Conservation (phyloP, 2,329 filamentous ascomycete genomes). For the Emericellopsis cladophorae region DNA sequence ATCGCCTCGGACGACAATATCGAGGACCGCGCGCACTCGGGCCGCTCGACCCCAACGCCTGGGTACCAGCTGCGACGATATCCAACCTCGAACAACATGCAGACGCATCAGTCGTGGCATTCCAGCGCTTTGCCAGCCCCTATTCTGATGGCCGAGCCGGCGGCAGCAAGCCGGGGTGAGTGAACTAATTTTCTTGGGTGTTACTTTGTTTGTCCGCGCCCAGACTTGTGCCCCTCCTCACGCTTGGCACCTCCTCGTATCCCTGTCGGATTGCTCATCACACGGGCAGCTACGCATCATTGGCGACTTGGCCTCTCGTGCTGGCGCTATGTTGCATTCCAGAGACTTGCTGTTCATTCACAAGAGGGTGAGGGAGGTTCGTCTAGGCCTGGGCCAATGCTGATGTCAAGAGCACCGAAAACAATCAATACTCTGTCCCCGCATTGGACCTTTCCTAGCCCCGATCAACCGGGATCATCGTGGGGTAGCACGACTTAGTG, state of each 20-base stretch:
- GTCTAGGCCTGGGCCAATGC: background rate
- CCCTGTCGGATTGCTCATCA: too few relatives aligned
- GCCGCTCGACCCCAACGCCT: background rate
- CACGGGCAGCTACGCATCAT: too few relatives aligned
- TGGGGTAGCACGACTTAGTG: background rate
- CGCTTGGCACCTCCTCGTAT: background rate
- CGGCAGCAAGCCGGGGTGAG: background rate
- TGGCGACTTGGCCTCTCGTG: too few relatives aligned
- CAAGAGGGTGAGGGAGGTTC: too few relatives aligned
- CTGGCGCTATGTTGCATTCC: too few relatives aligned
- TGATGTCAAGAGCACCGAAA: background rate
- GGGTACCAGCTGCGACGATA: background rate
- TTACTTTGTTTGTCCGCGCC: background rate
- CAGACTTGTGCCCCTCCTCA: background rate
- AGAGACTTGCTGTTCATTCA: too few relatives aligned
- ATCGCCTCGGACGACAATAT: slow-evolving; percentile 5
- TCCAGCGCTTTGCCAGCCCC: background rate
- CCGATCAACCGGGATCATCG: background rate
- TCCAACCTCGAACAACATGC: background rate
- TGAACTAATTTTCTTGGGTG: background rate
- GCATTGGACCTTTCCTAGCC: background rate
- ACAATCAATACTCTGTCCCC: background rate
- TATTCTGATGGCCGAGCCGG: background rate
- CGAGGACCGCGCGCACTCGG: background rate
- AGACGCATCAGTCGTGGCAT: background rate